Base-by-base conservation (phyloP, 306 rosid genomes). In the Medicago truncatula region DNA sequence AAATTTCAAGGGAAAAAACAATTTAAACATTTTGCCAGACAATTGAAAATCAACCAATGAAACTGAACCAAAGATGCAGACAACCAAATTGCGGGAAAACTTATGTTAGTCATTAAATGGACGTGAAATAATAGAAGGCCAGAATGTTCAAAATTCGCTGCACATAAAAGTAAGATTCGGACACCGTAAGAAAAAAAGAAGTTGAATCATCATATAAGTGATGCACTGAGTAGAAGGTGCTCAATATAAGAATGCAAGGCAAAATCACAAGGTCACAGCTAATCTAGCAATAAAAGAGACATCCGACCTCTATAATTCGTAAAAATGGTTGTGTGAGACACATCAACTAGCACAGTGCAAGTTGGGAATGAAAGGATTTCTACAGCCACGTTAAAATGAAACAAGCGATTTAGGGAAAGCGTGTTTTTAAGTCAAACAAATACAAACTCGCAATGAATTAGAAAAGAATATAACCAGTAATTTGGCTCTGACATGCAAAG, bases 1-100 rank as follows among this genome's bases (percentile, higher is more conserved):
- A 76, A 4, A 34, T 47, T 57, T 67, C 47, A 40, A 49, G 65
- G 64, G 54, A 67, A 41, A 61, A 53, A 74, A 17, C 57, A 50
- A n/a, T 67, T 11, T 59, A 71, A 67, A 40, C 47, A 56, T 58
- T 58, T 49, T 73, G 43, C 67, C 17, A 31, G 23, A 23, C 43
- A 15, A 28, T 56, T 25, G 50, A 60, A 34, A 69, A 76, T 13
- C 21, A 68, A 43, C 21, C 54, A 67, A 50, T 28, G 65, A 60
- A 61, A 13, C 56, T 11, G 28, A 14, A 38, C 69, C 62, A 78
- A 70, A 61, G 77, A 70, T 43, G 47, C 34, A 34, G 16, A 20
- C 10, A 63, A 50, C 44, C 39, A 61, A 68, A 74, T 74, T 62
- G 71, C 49, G 65, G 70, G 72, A 7, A 56, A 70, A 56, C 40